Evolutionary conservation across 345 rosid species (phyloP), one percentile per base, ranked within the genome.

Genomic region (Excoecaria agallocha): DNA sequence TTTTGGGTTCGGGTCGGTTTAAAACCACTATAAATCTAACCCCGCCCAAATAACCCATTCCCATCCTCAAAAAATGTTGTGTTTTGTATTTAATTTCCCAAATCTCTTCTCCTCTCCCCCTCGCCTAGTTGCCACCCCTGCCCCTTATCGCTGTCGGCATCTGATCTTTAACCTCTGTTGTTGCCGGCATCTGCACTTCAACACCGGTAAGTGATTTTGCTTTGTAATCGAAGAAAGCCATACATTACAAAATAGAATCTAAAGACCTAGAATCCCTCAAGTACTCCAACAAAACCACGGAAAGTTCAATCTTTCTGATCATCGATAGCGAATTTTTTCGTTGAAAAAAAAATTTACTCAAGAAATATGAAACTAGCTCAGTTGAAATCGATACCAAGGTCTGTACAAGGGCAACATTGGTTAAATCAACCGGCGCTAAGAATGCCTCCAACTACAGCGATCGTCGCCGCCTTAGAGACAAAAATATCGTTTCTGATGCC

Each of bases 401-500:
- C 75, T 82, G 88, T 22, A 90, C 70, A 69, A 96, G 93, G 16
- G 87, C 85, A 12, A 85, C 82, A 50, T 90, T 91, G 61, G 88
- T 81, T 50, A 96, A 84, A 83, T 93, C 93, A 76, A 93, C 97
- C 55, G 94, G 97, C 25, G 89, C 93, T 77, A 93, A 62, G 74
- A 91, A 93, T 8, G 93, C 93, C 77, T 90, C 95, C 17, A 96
- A 50, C 13, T 90, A 91, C 48, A 92, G 91, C 59, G 94, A 87
- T 69, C 97, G 83, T 74, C 93, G 84, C 77, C 95, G 81, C 73
- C 97, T 83, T 0, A 93, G 71, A 59, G 97, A 96, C 46, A 96
- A 90, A 75, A 96, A 90, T 68, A 91, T 90, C 30, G 97, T 94
- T 7, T 91, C 95, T 8, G 89, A 73, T 0, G 99, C 97, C 99